A percentile compares a stretch with the other conserved stretches of the same genome.
Evolutionary conservation across 495 filamentous ascomycete genomes (phyloP).

Genomic region (Amorphotheca resinae): DNA sequence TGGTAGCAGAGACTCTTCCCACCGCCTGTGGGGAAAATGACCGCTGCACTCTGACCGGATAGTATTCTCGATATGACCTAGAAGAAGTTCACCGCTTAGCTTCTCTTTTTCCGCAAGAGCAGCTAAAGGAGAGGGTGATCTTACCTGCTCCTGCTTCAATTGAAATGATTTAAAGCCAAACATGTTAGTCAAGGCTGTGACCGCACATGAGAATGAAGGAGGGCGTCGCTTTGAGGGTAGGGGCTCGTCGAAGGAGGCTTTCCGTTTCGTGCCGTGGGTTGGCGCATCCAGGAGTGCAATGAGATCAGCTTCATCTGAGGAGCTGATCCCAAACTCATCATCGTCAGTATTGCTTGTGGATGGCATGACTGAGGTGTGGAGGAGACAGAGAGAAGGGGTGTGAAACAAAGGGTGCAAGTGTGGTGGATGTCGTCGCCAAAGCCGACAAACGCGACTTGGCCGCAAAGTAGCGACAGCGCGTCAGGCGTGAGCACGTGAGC

Average conservation of each 20-base stretch:
- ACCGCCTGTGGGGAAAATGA: conserved; percentile 48
- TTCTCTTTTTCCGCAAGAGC: no score
- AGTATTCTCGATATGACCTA: conserved; percentile 37
- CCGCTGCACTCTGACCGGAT: conserved; percentile 34
- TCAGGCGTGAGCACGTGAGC: no score
- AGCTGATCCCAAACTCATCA: no score
- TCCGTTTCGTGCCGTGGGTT: conserved; percentile 4
- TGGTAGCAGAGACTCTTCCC: conserved; percentile 48
- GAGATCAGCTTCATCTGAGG: conserved; percentile 14
- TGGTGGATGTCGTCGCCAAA: no score
- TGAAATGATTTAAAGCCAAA: conserved; percentile 38
- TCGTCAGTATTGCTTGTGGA: no score
- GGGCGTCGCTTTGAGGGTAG: conserved; percentile 11
- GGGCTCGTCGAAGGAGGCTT: neutral
- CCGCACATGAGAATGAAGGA: conserved; percentile 14
- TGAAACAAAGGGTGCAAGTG: no score
- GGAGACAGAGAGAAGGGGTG: no score
- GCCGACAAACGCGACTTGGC: no score
- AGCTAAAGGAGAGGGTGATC: no score
- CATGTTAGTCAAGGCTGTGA: conserved; percentile 26
- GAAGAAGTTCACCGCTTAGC: no score
- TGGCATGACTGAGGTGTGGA: no score
- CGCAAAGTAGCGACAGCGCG: no score
- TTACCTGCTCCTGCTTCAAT: conserved; percentile 35
- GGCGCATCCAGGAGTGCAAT: conserved; percentile 4